phyloP scores from a whole-genome alignment of 306 rosid genomes.

The Mimosa pudica region DNA sequence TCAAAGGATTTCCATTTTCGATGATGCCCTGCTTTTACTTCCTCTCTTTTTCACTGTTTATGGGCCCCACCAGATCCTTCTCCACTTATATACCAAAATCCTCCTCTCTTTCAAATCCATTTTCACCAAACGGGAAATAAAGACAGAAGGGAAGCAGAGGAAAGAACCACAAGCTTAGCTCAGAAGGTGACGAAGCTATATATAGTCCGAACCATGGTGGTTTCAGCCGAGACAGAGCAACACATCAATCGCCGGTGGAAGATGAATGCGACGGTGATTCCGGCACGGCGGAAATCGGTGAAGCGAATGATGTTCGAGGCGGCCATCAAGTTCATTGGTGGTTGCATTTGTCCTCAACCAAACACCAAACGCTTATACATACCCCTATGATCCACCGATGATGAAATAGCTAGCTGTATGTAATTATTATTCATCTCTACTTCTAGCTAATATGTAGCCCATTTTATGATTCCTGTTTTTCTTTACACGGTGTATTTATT shows the following conservation, averaged over 20 bases:
- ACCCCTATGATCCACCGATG: not conserved
- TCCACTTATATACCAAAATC: not conserved
- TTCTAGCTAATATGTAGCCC: not conserved
- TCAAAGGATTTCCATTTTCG: not conserved
- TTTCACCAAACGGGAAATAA: not conserved
- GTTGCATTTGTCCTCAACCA: not conserved
- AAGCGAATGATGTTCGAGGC: constrained; percentile 50
- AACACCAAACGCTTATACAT: not conserved
- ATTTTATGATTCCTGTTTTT: not conserved
- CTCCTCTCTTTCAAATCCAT: not conserved
- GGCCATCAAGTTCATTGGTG: not conserved
- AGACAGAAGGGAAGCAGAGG: too few relatives aligned
- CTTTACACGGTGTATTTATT: not conserved
- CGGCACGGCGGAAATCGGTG: constrained; percentile 39
- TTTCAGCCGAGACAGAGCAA: not conserved
- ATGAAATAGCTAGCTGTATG: not conserved
- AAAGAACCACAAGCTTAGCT: not conserved
- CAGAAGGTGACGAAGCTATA: not conserved
- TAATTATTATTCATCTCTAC: not conserved
- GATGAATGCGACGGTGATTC: constrained; percentile 37
- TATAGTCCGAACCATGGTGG: not conserved
- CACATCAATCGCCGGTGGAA: not conserved
- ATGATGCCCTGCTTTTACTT: not conserved
- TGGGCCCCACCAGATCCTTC: not conserved
- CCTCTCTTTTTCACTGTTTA: not conserved